These are phyloP conservation scores for Mucor racemosus DNA, from an alignment of 371 early-diverging fungal species.

Conservation along the genomic window DNA sequence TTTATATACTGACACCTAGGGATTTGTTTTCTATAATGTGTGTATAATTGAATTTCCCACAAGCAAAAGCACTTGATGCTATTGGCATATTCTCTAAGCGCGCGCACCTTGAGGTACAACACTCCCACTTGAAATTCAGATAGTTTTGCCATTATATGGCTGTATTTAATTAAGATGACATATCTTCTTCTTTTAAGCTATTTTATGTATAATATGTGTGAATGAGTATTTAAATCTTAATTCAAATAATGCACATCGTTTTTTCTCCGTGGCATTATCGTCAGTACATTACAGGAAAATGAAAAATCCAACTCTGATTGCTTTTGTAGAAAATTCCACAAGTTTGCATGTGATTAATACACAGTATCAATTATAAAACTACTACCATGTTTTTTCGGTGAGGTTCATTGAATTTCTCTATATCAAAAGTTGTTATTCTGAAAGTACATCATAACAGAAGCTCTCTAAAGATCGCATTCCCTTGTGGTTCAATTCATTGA, in stretches of 20 bases:
- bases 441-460: no score
- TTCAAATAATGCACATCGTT: neutral
- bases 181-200: neutral
- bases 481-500: no score
- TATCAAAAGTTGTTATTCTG: no score
- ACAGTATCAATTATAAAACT: no score
- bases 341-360: no score
- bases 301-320: no score
- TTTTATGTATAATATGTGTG: neutral
- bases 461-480: no score
- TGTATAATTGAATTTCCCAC: constrained; percentile 1
- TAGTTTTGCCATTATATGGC: neutral
- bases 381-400: no score
- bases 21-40: no score
- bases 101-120: neutral
- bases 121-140: neutral
- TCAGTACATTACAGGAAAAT: no score
- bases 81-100: neutral
- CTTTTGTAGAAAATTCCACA: no score
- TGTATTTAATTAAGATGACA: neutral
- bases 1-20: neutral
- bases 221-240: neutral
- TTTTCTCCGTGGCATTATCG: neutral
- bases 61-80: neutral
- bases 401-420: no score